A percentile compares a stretch with the other conserved stretches of the same genome.
These are phyloP conservation scores for Botrytis squamosa DNA, from an alignment of 2,329 filamentous ascomycete genomes.

Conservation along the genomic window DNA sequence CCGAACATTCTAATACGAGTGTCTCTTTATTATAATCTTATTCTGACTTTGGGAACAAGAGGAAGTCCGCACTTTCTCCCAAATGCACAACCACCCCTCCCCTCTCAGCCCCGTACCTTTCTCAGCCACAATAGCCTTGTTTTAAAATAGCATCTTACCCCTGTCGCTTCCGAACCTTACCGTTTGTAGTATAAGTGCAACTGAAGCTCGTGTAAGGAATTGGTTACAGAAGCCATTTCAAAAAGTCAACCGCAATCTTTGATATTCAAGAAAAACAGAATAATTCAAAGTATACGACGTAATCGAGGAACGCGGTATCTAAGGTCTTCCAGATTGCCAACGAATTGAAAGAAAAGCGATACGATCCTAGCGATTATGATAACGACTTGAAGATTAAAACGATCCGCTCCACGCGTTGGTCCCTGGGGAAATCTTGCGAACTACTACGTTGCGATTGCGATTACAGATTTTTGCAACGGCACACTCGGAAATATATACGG, in stretches of 20 bases:
- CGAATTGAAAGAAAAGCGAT: conserved; percentile 2
- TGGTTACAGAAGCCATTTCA: conserved; percentile 19
- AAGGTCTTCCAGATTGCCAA: not conserved
- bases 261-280: not conserved
- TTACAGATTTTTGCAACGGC: conserved; percentile 11
- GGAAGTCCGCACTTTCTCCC: not conserved
- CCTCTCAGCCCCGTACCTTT: conserved; percentile 6
- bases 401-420: conserved; percentile 22
- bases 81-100: not conserved
- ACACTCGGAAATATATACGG: not conserved
- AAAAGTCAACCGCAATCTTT: conserved; percentile 6
- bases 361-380: conserved; percentile 23
- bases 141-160: conserved; percentile 23
- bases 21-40: not conserved
- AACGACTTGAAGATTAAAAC: conserved; percentile 25
- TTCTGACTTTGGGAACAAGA: not conserved
- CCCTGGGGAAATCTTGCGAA: conserved; percentile 11
- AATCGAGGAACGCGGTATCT: not conserved
- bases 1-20: not conserved
- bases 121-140: conserved; percentile 21
- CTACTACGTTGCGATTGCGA: conserved; percentile 23
- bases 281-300: not conserved
- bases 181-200: conserved; percentile 8
- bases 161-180: conserved; percentile 7
- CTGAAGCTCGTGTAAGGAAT: conserved; percentile 21